phyloP scores from a whole-genome alignment of 306 rosid genomes.

The Sophora flavescens region DNA sequence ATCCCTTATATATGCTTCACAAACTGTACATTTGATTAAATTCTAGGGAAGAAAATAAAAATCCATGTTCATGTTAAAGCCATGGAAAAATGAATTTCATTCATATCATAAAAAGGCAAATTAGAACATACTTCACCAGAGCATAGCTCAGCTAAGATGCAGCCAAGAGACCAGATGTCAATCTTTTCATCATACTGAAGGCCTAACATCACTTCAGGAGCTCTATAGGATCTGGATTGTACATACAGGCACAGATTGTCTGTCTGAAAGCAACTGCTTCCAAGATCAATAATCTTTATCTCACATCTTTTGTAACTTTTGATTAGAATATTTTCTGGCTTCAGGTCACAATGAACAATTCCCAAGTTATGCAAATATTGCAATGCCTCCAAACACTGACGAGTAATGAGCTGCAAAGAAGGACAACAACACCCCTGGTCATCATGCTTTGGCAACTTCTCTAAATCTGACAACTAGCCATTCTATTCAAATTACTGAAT shows the following conservation, averaged over 20 bases:
- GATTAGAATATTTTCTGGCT: conserved; percentile 93
- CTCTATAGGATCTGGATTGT: conserved; percentile 96
- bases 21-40: neutral
- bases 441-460: conserved; percentile 39
- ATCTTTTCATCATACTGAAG: conserved; percentile 90
- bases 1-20: conserved; percentile 16
- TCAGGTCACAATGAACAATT: conserved; percentile 93
- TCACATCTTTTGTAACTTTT: conserved; percentile 88
- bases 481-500: conserved; percentile 26
- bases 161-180: conserved; percentile 98
- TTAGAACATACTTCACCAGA: conserved; percentile 85
- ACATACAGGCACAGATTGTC: conserved; percentile 92
- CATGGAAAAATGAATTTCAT: conserved; percentile 20
- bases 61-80: conserved; percentile 1
- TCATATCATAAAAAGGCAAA: conserved; percentile 31
- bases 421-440: conserved; percentile 29
- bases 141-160: conserved; percentile 95
- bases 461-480: conserved; percentile 32
- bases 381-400: conserved; percentile 93
- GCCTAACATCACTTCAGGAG: conserved; percentile 99
- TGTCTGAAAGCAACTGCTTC: conserved; percentile 93
- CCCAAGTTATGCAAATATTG: conserved; percentile 90
- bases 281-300: conserved; percentile 95
- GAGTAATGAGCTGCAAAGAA: conserved; percentile 73
- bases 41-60: conserved; percentile 1